These are phyloP conservation scores for Colletotrichum orchidophilum DNA, from an alignment of 2,329 filamentous ascomycete species.

Conservation along the genomic window DNA sequence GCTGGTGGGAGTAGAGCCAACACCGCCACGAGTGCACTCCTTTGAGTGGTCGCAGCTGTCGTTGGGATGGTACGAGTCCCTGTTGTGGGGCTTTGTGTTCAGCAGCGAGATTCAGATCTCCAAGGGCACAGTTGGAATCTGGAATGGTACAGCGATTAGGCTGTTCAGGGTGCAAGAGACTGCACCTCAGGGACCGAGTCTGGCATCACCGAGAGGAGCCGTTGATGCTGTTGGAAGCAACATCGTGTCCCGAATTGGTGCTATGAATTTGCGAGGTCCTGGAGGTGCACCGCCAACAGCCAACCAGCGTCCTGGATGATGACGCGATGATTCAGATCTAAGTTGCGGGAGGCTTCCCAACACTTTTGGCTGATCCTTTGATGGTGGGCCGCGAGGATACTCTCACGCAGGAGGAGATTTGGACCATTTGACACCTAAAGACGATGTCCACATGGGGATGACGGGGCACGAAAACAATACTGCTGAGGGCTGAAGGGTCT, in stretches of 20 bases:
- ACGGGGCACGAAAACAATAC: background rate
- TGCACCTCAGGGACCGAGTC: constrained; percentile 78
- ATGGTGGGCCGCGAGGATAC: background rate
- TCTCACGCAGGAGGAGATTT: background rate
- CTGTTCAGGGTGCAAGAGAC: constrained; percentile 92
- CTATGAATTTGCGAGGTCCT: constrained; percentile 72
- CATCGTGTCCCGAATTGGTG: constrained; percentile 86
- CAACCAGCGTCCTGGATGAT: constrained; percentile 19
- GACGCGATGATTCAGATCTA: too few relatives aligned
- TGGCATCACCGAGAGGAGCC: constrained; percentile 87
- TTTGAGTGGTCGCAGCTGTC: constrained; percentile 95
- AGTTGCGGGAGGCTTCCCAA: background rate
- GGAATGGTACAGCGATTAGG: constrained; percentile 90
- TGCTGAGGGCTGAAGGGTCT: background rate
- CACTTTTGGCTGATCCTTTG: background rate
- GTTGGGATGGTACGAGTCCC: constrained; percentile 93
- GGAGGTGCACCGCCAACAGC: constrained; percentile 29
- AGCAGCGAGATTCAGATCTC: constrained; percentile 87
- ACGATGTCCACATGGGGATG: background rate
- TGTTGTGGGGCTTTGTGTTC: constrained; percentile 95
- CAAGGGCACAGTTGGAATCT: constrained; percentile 89
- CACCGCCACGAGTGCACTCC: constrained; percentile 80
- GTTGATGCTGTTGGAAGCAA: constrained; percentile 94
- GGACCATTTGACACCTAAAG: background rate
- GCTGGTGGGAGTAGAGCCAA: constrained; percentile 78